A percentile compares a stretch with the other conserved stretches of the same genome.
Conservation (phyloP, 1,284 basidiomycete species). For the Fistulina hepatica region DNA sequence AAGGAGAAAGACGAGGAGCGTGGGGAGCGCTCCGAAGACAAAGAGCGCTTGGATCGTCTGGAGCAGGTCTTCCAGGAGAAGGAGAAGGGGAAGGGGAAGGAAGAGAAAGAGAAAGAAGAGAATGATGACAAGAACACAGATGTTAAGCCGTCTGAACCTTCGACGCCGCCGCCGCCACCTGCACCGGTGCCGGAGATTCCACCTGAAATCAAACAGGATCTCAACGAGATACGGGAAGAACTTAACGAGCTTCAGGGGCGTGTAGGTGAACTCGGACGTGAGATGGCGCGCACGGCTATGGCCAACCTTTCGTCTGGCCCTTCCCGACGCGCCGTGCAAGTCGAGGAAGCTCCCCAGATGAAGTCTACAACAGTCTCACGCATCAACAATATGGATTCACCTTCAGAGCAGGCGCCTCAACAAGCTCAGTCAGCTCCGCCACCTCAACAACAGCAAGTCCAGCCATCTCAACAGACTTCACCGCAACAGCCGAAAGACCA, state of each 20-base stretch:
- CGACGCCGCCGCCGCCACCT: slow-evolving; percentile 1
- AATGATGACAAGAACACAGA: background rate
- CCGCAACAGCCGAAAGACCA: background rate
- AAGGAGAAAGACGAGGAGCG: slow-evolving; percentile 36
- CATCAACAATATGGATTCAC: slow-evolving; percentile 3
- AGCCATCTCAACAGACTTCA: background rate
- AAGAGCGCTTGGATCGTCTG: too few relatives aligned
- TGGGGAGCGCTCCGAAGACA: slow-evolving; percentile 14
- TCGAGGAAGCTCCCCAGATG: slow-evolving; percentile 2
- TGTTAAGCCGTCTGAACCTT: background rate
- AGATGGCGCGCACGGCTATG: slow-evolving; percentile 49
- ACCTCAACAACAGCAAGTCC: background rate
- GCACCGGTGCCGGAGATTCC: slow-evolving; percentile 16
- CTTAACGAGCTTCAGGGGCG: slow-evolving; percentile 61
- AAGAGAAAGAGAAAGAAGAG: slow-evolving; percentile 6
- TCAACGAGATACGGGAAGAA: slow-evolving; percentile 51
- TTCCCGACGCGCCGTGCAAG: slow-evolving; percentile 3
- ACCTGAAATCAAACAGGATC: slow-evolving; percentile 22
- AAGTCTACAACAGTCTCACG: slow-evolving; percentile 3
- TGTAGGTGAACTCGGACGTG: slow-evolving; percentile 59
- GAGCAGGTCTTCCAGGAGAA: slow-evolving; percentile 4
- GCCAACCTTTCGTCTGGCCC: slow-evolving; percentile 32
- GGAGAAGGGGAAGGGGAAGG: slow-evolving; percentile 1
- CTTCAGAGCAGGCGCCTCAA: background rate
- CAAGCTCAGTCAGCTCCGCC: background rate